Evolutionary conservation across 2,329 filamentous ascomycete genomes (phyloP).

Genomic region (Trichoderma pleuroti): DNA sequence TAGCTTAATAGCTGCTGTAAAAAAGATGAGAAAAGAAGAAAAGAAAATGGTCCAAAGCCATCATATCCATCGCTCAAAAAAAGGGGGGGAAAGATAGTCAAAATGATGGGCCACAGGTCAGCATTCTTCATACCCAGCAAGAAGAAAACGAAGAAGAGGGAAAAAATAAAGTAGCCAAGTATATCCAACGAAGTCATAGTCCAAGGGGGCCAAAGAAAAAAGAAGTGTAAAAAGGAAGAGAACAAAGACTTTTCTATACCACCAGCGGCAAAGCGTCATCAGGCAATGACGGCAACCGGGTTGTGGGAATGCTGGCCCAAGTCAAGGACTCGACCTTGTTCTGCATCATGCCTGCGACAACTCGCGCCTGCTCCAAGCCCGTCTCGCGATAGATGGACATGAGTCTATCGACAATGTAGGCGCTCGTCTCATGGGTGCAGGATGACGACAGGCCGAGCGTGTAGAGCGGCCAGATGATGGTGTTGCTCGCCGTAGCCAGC

Average conservation of each 20-base stretch:
- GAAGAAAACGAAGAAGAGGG: not conserved
- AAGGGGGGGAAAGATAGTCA: not conserved
- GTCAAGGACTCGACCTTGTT: slow-evolving; percentile 32
- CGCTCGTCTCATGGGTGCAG: slow-evolving; percentile 39
- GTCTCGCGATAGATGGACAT: slow-evolving; percentile 45
- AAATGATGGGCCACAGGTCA: not conserved
- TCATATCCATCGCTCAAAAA: not conserved
- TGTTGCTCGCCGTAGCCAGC: slow-evolving; percentile 46
- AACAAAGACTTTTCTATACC: slow-evolving; percentile 25
- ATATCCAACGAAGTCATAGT: not conserved
- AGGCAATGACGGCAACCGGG: slow-evolving; percentile 30
- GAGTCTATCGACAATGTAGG: slow-evolving; percentile 45
- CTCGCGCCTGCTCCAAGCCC: slow-evolving; percentile 43
- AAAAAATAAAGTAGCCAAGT: not conserved
- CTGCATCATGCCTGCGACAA: slow-evolving; percentile 42
- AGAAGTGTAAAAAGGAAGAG: not conserved
- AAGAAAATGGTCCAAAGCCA: not conserved
- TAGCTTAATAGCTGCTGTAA: not conserved
- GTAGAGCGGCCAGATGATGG: slow-evolving; percentile 50
- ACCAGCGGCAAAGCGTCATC: slow-evolving; percentile 26
- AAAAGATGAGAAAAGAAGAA: not conserved
- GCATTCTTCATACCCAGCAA: not conserved
- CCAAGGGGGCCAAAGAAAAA: not conserved
- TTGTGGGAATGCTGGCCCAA: slow-evolving; percentile 27
- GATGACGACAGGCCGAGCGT: slow-evolving; percentile 47